These are phyloP conservation scores for Aureoboletus auriporus DNA, from an alignment of 768 basidiomycete genomes.

Conservation along the genomic window DNA sequence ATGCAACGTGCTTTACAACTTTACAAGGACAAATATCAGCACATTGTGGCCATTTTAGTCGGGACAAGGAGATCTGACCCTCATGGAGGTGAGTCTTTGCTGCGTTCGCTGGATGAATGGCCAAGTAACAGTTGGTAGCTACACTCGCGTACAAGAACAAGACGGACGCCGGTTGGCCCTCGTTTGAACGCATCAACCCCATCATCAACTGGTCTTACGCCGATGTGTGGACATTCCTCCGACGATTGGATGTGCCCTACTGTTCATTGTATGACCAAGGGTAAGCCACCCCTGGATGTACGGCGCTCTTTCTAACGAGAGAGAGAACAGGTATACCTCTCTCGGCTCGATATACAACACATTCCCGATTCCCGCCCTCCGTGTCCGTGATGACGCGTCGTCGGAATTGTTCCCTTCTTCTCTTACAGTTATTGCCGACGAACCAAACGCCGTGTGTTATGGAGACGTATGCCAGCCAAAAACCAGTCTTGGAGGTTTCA, in stretches of 20 bases:
- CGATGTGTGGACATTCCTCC: conserved; percentile 87
- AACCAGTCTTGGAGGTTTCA: conserved; percentile 5
- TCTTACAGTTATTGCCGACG: conserved; percentile 18
- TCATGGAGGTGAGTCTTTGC: conserved; percentile 76
- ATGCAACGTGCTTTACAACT: conserved; percentile 77
- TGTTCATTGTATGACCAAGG: conserved; percentile 90
- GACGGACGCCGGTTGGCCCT: conserved; percentile 89
- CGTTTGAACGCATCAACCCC: conserved; percentile 87
- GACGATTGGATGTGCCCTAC: conserved; percentile 72
- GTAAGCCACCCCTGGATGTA: conserved; percentile 38
- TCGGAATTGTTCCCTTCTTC: conserved; percentile 15
- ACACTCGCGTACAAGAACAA: conserved; percentile 67
- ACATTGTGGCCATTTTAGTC: conserved; percentile 78
- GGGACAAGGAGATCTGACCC: conserved; percentile 90
- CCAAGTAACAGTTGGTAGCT: conserved; percentile 38
- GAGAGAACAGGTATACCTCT: conserved; percentile 78
- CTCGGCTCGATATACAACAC: conserved; percentile 96
- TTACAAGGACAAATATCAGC: conserved; percentile 65
- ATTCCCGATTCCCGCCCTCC: conserved; percentile 84
- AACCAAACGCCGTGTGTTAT: conserved; percentile 16
- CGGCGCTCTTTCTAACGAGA: background rate
- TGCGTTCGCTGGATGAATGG: background rate
- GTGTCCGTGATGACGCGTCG: conserved; percentile 15
- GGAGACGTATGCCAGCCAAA: conserved; percentile 1
- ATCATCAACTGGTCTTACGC: conserved; percentile 93